phyloP scores from a whole-genome alignment of 805 yeast genomes.

The Starmerella tilneyi region DNA sequence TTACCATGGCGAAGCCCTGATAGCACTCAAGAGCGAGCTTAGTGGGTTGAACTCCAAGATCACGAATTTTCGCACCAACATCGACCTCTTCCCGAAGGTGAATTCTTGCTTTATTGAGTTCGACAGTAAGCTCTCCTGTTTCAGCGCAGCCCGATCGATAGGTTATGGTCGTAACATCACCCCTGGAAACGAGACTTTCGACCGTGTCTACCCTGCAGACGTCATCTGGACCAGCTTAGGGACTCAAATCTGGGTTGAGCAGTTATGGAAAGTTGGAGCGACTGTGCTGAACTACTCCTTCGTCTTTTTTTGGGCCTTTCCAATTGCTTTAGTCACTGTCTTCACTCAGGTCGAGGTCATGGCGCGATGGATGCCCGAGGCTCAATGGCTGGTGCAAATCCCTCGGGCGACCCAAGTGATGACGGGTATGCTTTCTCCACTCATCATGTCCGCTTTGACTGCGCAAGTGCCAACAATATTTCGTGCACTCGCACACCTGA shows the following conservation, averaged over 20 bases:
- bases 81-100: constrained; percentile 29
- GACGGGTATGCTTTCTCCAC: constrained; percentile 57
- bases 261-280: constrained; percentile 36
- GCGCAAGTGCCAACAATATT: constrained; percentile 52
- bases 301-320: constrained; percentile 64
- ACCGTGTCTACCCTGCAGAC: constrained; percentile 54
- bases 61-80: constrained; percentile 42
- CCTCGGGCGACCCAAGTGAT: constrained; percentile 49
- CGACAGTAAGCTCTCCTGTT: constrained; percentile 45
- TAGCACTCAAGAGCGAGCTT: constrained; percentile 52
- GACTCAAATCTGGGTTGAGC: constrained; percentile 33
- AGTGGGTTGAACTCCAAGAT: constrained; percentile 57
- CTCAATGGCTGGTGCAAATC: constrained; percentile 44
- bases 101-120: constrained; percentile 50
- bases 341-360: constrained; percentile 64
- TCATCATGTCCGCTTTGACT: constrained; percentile 53
- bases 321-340: constrained; percentile 70
- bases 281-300: constrained; percentile 40
- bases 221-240: constrained; percentile 59
- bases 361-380: constrained; percentile 49
- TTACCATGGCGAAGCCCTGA: constrained; percentile 31
- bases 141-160: constrained; percentile 43
- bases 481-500: constrained; percentile 42
- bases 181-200: constrained; percentile 15
- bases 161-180: constrained; percentile 8